These are phyloP conservation scores for Candida xyloterini DNA, from an alignment of 805 yeast genomes.

Conservation along the genomic window DNA sequence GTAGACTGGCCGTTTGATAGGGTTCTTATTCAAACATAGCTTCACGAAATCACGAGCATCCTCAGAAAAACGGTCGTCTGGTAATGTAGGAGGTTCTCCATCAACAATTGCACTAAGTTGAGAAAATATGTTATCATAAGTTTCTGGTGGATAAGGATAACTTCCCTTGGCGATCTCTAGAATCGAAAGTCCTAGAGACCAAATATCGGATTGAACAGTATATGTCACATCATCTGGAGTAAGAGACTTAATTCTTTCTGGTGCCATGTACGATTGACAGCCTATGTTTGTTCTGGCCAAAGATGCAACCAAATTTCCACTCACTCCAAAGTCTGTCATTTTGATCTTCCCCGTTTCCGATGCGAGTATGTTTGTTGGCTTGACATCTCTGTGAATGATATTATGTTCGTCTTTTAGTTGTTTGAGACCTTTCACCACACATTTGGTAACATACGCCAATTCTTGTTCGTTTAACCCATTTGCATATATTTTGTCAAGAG, in stretches of 20 bases:
- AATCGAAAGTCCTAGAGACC: constrained; percentile 89
- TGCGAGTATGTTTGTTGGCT: constrained; percentile 90
- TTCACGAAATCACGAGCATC: constrained; percentile 81
- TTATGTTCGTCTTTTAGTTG: constrained; percentile 86
- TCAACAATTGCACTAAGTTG: constrained; percentile 96
- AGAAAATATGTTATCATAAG: constrained; percentile 83
- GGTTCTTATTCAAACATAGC: constrained; percentile 74
- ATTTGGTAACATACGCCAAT: constrained; percentile 73
- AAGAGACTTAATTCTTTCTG: constrained; percentile 81
- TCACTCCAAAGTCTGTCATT: constrained; percentile 93
- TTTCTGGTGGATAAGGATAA: constrained; percentile 96
- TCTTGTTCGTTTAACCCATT: constrained; percentile 74
- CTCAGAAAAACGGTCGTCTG: constrained; percentile 56
- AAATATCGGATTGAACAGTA: constrained; percentile 90
- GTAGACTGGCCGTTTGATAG: constrained; percentile 79
- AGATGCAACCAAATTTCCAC: constrained; percentile 92
- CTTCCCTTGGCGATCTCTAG: constrained; percentile 86
- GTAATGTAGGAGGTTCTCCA: constrained; percentile 85
- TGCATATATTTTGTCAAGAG: constrained; percentile 81
- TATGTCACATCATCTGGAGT: constrained; percentile 77
- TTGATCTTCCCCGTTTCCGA: constrained; percentile 79
- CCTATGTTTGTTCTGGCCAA: constrained; percentile 95
- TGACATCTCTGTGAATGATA: constrained; percentile 93
- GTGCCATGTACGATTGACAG: constrained; percentile 98
- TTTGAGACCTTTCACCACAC: constrained; percentile 77